Percentiles rank a stretch among this genome's conserved stretches.
Conservation (phyloP, 148 eudicot genomes). For the Nyssa sinensis region DNA sequence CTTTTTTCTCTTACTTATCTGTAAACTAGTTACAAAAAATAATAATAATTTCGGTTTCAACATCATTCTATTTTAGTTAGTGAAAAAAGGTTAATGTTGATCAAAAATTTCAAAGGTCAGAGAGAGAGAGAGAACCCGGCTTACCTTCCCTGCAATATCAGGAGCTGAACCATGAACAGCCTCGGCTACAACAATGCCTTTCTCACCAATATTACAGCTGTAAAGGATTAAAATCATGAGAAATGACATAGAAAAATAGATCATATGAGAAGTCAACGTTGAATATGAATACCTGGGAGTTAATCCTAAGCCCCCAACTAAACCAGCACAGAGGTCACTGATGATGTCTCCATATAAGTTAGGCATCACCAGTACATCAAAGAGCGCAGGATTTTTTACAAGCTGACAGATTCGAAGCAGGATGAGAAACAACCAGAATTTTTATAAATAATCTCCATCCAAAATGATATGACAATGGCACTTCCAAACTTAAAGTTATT, state of each 20-base stretch:
- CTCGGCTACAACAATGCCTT: neutral
- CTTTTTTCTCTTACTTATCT: neutral
- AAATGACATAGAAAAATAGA: neutral
- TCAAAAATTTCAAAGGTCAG: neutral
- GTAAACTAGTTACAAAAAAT: no score
- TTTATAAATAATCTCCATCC: no score
- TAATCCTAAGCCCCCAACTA: neutral
- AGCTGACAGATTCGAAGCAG: neutral
- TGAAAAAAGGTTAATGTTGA: no score
- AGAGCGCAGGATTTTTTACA: neutral
- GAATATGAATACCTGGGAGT: neutral
- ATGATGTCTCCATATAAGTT: neutral
- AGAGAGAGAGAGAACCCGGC: neutral
- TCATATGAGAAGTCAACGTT: neutral
- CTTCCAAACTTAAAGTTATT: no score
- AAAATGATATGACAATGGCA: no score
- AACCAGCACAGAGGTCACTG: neutral
- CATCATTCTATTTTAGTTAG: no score
- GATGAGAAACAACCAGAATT: neutral
- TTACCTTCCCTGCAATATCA: neutral
- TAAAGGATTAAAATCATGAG: neutral
- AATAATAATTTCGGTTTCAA: no score
- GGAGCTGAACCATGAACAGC: slow-evolving; percentile 6
- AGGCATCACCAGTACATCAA: neutral
- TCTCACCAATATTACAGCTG: slow-evolving; percentile 4